phyloP scores from a whole-genome alignment of 2,329 filamentous ascomycete species.

The Ascosphaera aggregata region DNA sequence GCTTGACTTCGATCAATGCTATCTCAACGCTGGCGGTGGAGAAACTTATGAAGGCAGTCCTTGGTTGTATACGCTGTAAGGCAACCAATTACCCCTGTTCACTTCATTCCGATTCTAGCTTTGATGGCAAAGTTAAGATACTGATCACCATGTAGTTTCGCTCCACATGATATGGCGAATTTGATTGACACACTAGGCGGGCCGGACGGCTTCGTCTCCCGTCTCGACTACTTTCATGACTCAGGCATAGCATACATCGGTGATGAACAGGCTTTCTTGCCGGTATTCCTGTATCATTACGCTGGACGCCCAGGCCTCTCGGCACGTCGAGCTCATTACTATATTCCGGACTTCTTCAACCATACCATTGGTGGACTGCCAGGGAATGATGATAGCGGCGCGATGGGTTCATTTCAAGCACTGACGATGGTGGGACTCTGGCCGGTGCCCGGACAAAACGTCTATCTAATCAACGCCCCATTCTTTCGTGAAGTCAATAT shows the following conservation, averaged over 20 bases:
- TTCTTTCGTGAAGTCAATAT: slow-evolving; percentile 40
- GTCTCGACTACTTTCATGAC: slow-evolving; percentile 42
- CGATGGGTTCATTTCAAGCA: slow-evolving; percentile 44
- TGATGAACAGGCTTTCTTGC: slow-evolving; percentile 40
- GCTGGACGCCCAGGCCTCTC: slow-evolving; percentile 35
- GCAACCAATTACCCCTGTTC: too few species aligned
- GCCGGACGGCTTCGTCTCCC: slow-evolving; percentile 28
- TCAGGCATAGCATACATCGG: slow-evolving; percentile 41
- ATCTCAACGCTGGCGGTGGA: slow-evolving; percentile 27
- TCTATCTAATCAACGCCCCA: slow-evolving; percentile 45
- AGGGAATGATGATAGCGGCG: slow-evolving; percentile 47
- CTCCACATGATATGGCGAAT: slow-evolving; percentile 26
- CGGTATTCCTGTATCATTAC: slow-evolving; percentile 47
- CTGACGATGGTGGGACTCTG: slow-evolving; percentile 48
- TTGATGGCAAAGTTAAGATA: too few species aligned
- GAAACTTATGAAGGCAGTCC: slow-evolving; percentile 51
- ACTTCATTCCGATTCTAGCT: too few species aligned
- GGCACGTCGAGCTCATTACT: slow-evolving; percentile 32
- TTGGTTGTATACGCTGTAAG: slow-evolving; percentile 51
- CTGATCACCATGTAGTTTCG: too few species aligned
- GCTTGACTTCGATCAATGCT: slow-evolving; percentile 28
- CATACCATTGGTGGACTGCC: slow-evolving; percentile 36
- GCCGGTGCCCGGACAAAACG: slow-evolving; percentile 43
- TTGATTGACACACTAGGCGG: slow-evolving; percentile 39
- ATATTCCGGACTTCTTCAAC: slow-evolving; percentile 42